Conservation (phyloP, 2,329 filamentous ascomycete genomes). For the Pseudonectria buxi region DNA sequence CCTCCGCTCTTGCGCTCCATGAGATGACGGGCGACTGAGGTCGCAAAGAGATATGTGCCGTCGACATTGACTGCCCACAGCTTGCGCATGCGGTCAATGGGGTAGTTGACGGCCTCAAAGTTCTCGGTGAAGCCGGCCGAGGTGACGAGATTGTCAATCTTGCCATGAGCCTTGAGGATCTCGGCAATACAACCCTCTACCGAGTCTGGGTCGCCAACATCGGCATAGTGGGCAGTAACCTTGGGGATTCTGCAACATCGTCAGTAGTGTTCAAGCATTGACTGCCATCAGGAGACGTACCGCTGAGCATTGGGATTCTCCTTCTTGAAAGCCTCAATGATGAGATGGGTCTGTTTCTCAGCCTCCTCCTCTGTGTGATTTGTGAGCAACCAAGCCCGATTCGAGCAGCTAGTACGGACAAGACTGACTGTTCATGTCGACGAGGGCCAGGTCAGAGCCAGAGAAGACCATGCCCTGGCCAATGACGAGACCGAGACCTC, state of each 20-base stretch:
- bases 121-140: slow-evolving; percentile 97
- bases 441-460: slow-evolving; percentile 82
- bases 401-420: background rate
- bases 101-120: slow-evolving; percentile 85
- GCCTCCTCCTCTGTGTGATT: slow-evolving; percentile 68
- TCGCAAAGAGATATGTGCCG: slow-evolving; percentile 85
- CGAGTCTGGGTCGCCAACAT: slow-evolving; percentile 74
- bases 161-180: slow-evolving; percentile 53
- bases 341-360: slow-evolving; percentile 63
- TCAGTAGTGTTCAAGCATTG: background rate
- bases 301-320: slow-evolving; percentile 71
- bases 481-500: slow-evolving; percentile 88
- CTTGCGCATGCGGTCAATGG: slow-evolving; percentile 84
- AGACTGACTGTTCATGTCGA: slow-evolving; percentile 80
- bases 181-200: slow-evolving; percentile 69
- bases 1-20: slow-evolving; percentile 74
- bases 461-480: slow-evolving; percentile 84
- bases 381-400: slow-evolving; percentile 8
- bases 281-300: slow-evolving; percentile 33
- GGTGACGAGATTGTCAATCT: slow-evolving; percentile 87
- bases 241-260: slow-evolving; percentile 56
- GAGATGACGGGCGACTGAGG: slow-evolving; percentile 76
- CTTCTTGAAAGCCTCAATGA: slow-evolving; percentile 68
- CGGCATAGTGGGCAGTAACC: slow-evolving; percentile 84
- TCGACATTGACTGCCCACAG: slow-evolving; percentile 92